Conservation (phyloP, 345 rosid genomes). For the Bruguiera parviflora region DNA sequence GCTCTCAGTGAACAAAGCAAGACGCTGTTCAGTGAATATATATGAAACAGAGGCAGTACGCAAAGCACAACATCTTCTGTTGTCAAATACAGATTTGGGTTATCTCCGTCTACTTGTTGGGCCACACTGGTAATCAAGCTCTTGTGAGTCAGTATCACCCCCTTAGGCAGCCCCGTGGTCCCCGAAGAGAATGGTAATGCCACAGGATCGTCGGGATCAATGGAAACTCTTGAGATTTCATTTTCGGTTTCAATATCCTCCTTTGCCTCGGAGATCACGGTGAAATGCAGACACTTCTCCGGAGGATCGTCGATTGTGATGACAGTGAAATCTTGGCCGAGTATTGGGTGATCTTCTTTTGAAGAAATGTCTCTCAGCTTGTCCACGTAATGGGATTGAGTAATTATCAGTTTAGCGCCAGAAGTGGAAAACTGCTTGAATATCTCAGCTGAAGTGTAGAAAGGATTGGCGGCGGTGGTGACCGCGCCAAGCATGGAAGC, state of each 20-base stretch:
- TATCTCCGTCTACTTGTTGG: constrained; percentile 92
- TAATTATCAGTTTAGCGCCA: constrained; percentile 57
- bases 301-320: constrained; percentile 63
- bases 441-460: constrained; percentile 68
- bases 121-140: constrained; percentile 86
- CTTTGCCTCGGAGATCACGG: constrained; percentile 35
- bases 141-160: constrained; percentile 77
- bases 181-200: constrained; percentile 89
- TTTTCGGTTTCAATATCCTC: constrained; percentile 18
- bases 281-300: constrained; percentile 64
- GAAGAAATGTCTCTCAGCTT: constrained; percentile 35
- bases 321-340: constrained; percentile 46
- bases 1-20: constrained; percentile 62
- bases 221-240: constrained; percentile 19
- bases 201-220: constrained; percentile 58
- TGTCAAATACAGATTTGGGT: constrained; percentile 62
- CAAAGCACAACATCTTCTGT: constrained; percentile 67
- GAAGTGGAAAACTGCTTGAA: constrained; percentile 57
- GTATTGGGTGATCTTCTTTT: constrained; percentile 9
- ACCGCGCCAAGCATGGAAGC: constrained; percentile 86
- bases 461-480: constrained; percentile 82
- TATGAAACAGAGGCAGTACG: constrained; percentile 82
- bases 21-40: constrained; percentile 74
- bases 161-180: constrained; percentile 88
- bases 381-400: constrained; percentile 63